Base-by-base conservation (phyloP, 2,329 filamentous ascomycete species). In the Trichoderma afroharzianum region DNA sequence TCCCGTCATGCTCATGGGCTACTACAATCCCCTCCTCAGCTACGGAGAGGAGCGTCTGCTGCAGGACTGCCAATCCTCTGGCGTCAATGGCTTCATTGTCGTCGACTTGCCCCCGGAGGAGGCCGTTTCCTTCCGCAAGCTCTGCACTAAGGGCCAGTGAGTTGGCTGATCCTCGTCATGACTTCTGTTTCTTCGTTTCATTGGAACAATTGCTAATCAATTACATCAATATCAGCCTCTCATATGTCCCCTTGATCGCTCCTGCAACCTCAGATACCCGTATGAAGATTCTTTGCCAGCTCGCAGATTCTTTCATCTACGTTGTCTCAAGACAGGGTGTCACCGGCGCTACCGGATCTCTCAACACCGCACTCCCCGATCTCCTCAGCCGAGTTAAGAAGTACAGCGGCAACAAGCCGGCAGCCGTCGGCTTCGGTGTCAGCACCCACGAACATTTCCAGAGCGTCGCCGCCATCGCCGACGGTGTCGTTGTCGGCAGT, bases 291-390 rank as follows among this genome's bases (percentile, higher is more conserved):
- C 91, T 99, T 14, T 99, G 96, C 88, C 91, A 93, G 81, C 95
- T 99, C 74, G 96, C 96, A 79, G 95, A 98, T 83, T 98, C 95
- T 4, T 99, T 98, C 85, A 97, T 99, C 83, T 99, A 99, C 81
- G 95, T 99, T 73, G 96, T 99, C 70, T 98, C 95, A 30, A 89
- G 95, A 77, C 97, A 97, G 92, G 96, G 96, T 77, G 95, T 98
- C 71, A 99, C 96, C 11, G 96, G 96, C 77, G 96, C 94, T 15
- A 91, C 91, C 1, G 95, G 95, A 39, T 90, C 90, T 30, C 84
- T 99, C 78, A 97, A 93, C 81, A 87, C 91, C 58, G 91, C 92
- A 72, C 88, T 99, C 39, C 94, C 95, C 15, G 90, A 92, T 66
- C 88, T 99, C 47, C 85, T 99, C 71, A 88, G 89, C 71, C 90